Percentiles rank a stretch among this genome's conserved stretches.
phyloP scores from a whole-genome alignment of 1,139 yeast species.

The Debaryomyces psychrophilus region DNA sequence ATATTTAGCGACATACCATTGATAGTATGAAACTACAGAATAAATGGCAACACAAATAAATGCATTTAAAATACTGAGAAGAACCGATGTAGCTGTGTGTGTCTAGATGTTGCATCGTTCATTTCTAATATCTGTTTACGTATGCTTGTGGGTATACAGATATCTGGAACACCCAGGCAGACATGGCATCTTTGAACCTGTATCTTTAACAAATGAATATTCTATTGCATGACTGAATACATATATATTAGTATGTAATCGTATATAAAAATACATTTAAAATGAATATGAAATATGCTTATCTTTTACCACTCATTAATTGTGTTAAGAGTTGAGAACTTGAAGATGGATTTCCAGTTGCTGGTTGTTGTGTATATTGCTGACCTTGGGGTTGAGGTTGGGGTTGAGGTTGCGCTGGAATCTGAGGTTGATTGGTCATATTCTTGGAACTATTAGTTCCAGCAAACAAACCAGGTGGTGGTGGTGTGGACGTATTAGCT shows the following conservation, averaged over 20 bases:
- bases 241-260: not conserved
- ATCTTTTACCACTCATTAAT: conserved; percentile 68
- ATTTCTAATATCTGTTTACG: no score
- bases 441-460: conserved; percentile 17
- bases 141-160: no score
- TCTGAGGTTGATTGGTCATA: conserved; percentile 3
- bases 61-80: not conserved
- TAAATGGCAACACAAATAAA: not conserved
- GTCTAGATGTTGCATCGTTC: no score
- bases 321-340: conserved; percentile 73
- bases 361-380: conserved; percentile 22
- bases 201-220: not conserved
- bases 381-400: conserved; percentile 16
- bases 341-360: conserved; percentile 35
- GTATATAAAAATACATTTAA: not conserved
- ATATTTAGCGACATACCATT: not conserved
- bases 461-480: conserved; percentile 46
- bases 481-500: conserved; percentile 42
- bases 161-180: no score
- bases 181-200: no score
- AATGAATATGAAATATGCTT: conserved; percentile 11
- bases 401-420: conserved; percentile 12
- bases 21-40: not conserved
- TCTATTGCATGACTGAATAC: not conserved
- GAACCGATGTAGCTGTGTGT: no score